Percentiles rank a stretch among this genome's conserved stretches.
These are phyloP conservation scores for Ceratocystis albifundus DNA, from an alignment of 2,329 filamentous ascomycete species.

Conservation along the genomic window DNA sequence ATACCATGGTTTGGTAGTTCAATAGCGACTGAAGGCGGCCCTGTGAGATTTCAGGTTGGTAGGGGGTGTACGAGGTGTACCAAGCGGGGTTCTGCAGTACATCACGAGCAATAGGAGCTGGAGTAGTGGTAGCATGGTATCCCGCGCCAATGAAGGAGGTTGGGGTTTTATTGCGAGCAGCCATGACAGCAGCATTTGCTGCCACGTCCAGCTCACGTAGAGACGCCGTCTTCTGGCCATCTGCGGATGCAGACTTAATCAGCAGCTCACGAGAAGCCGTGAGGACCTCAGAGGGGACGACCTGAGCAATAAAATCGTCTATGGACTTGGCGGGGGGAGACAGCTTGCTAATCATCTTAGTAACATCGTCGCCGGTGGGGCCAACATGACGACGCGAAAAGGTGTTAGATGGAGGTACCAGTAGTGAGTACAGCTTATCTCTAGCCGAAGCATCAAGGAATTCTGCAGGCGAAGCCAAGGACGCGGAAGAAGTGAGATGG, in stretches of 20 bases:
- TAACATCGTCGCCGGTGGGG: conserved; percentile 55
- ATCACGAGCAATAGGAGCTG: conserved; percentile 84
- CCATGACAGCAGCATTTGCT: conserved; percentile 31
- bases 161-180: conserved; percentile 32
- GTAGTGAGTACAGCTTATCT: conserved; percentile 19
- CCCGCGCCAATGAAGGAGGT: conserved; percentile 74
- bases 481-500: background rate
- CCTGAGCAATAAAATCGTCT: conserved; percentile 74
- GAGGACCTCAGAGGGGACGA: conserved; percentile 69
- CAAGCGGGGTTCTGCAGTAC: conserved; percentile 85
- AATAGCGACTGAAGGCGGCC: conserved; percentile 81
- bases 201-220: conserved; percentile 51
- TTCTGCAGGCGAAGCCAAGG: conserved; percentile 5
- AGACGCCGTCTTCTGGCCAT: conserved; percentile 25
- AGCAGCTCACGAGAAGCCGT: conserved; percentile 20
- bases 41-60: conserved; percentile 95
- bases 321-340: conserved; percentile 61
- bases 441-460: conserved; percentile 10
- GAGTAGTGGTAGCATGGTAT: conserved; percentile 78
- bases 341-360: conserved; percentile 68
- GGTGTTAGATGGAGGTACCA: conserved; percentile 21
- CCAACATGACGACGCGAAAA: conserved; percentile 83
- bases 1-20: conserved; percentile 91
- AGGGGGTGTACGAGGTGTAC: conserved; percentile 97
- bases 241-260: background rate